Percentiles rank a stretch among this genome's conserved stretches.
Conservation (phyloP, 345 rosid species). For the Populus alba region DNA sequence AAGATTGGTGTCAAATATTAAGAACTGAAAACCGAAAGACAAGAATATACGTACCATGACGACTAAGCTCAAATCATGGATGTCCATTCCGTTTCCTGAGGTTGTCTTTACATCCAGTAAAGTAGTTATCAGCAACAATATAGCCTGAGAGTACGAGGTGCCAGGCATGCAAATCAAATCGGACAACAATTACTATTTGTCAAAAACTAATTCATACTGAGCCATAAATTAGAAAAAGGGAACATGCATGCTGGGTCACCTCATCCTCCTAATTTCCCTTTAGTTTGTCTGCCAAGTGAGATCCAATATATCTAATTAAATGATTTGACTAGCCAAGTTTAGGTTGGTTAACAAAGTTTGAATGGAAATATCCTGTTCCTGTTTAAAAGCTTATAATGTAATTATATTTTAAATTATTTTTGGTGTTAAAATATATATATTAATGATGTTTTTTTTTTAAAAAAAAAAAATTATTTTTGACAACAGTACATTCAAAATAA, state of each 20-base stretch:
- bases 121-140: constrained; percentile 85
- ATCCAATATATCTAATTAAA: constrained; percentile 73
- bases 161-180: neutral
- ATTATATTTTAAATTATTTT: too few species aligned
- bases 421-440: too few species aligned
- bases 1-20: neutral
- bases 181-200: neutral
- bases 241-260: constrained; percentile 34
- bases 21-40: constrained; percentile 1
- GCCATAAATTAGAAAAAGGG: neutral
- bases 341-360: too few species aligned
- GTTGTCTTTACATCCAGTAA: constrained; percentile 89
- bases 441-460: too few species aligned
- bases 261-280: constrained; percentile 96
- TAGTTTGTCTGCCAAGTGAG: constrained; percentile 84
- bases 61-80: constrained; percentile 95
- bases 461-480: too few species aligned
- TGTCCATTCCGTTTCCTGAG: constrained; percentile 87
- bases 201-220: too few species aligned
- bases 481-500: too few species aligned
- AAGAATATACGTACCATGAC: constrained; percentile 60
- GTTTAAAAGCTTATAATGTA: too few species aligned
- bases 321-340: too few species aligned
- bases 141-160: constrained; percentile 42
- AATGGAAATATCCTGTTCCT: too few species aligned